Evolutionary conservation across 345 rosid species (phyloP).

Genomic region (Populus deltoides): DNA sequence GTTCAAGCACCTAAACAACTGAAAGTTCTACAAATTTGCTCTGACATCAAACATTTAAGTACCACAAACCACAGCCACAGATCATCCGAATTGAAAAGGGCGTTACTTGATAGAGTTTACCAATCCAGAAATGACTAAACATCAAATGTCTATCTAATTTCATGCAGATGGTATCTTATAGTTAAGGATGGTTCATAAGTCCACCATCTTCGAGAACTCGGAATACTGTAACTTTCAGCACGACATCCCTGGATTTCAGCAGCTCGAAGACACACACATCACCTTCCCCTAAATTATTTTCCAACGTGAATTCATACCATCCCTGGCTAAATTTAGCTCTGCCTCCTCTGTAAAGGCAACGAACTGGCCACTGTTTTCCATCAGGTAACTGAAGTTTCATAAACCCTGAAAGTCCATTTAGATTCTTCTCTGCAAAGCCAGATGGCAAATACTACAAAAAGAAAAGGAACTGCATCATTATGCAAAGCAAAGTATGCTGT

Average conservation of each 20-base stretch:
- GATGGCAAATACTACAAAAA: conserved; percentile 73
- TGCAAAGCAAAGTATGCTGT: not conserved
- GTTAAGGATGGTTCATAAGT: conserved; percentile 18
- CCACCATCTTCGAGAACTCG: conserved; percentile 43
- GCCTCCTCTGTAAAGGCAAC: conserved; percentile 81
- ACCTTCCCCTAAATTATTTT: conserved; percentile 83
- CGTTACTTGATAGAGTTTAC: conserved; percentile 15
- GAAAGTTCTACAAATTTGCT: conserved; percentile 22
- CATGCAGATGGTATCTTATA: conserved; percentile 10
- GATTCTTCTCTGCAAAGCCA: conserved; percentile 75
- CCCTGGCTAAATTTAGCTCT: conserved; percentile 85
- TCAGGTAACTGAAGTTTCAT: conserved; percentile 75
- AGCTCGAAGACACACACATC: conserved; percentile 84
- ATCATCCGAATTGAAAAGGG: conserved; percentile 6
- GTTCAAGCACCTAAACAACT: conserved; percentile 24
- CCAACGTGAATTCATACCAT: conserved; percentile 85
- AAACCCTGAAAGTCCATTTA: conserved; percentile 78
- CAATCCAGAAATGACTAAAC: conserved; percentile 21
- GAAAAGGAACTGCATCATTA: not conserved
- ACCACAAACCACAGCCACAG: conserved; percentile 18
- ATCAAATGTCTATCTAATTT: conserved; percentile 11
- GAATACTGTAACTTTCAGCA: conserved; percentile 74
- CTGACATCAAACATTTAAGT: conserved; percentile 23
- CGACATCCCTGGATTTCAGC: conserved; percentile 62
- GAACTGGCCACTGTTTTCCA: conserved; percentile 84